Evolutionary conservation across 352 stramenopile genomes (phyloP), one percentile per base, ranked within the genome.

Genomic region (Plasmopara viticola): DNA sequence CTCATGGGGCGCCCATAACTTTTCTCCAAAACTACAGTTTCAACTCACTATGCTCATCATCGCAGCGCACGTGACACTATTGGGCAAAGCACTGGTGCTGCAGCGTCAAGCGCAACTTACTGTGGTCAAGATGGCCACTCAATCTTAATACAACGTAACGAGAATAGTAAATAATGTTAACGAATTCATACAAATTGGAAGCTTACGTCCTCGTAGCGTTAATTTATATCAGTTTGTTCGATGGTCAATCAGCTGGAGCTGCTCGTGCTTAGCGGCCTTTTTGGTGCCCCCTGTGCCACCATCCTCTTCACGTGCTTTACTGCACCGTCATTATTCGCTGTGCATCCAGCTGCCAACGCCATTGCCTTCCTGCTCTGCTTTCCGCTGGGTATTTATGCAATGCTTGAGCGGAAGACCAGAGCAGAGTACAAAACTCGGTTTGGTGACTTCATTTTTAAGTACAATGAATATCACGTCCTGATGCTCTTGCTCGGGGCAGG

Each of bases 221-320:
- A 18, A 31, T 45, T 12, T 15, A 30, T 29, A 30, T 30, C 40
- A 17, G 9, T 25, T 46, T 2, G 9, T 29, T 35, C 44, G 28
- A 82, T 84, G 71, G 64, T 64, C 31, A 79, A 80, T 55, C 79
- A 73, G 48, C 53, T 84, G 46, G 77, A 85, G 44, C 51, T 84
- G 46, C 62, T 85, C 13, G 64, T 82, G 53, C 64, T 88, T 15
- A 46, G 68, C 20, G 66, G 56, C 35, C 66, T 86, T 37, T 67
- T 88, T 56, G 56, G 73, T 25, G 69, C 62, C 40, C 78, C 78
- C 7, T 64, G 58, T 41, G 67, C 58, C 51, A 62, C 55, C 35
- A 85, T 88, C 58, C 47, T 88, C 44, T 48, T 46, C 40, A 64
- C 70, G 9, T 72, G 60, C 42, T 56, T 48, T 17, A 30, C 50